Base-by-base conservation (phyloP, 2,329 filamentous ascomycete species). In the Phaeosphaeria sp. region DNA sequence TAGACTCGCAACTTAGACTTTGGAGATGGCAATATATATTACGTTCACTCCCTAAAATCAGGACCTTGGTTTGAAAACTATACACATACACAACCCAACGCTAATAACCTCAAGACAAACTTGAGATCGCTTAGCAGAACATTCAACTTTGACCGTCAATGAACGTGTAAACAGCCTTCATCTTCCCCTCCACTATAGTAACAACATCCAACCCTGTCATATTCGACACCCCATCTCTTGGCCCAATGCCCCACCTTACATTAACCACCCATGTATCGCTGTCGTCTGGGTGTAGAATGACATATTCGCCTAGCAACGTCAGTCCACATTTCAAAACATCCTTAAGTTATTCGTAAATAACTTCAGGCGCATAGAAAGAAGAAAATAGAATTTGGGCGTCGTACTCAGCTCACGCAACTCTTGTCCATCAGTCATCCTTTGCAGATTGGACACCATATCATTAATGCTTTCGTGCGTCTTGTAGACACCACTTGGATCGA, bases 161-260 rank as follows among this genome's bases (percentile, higher is more conserved):
- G 43, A 63, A 63, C 20, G 58, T 61, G 47, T 63, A 61, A 50
- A 51, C 57, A 33, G 58, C 36, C n/a, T 59, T 59, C 3, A 55
- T 56, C 27, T 40, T 52, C 8, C 55, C 58, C 1, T 49, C 52
- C 11, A 55, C 43, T 17, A 61, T 59, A n/a, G 58, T 59, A n/a
- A 61, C 6, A 5, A 61, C 47, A 56, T 63, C 57, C 52, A 22
- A 48, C 9, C 60, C 58, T 17, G 17, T 50, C 53, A 61, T 17
- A 25, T 15, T 52, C 27, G 25, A 24, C 17, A 56, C 42, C 17
- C 30, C 55, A 24, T 24, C 40, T 17, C 53, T 21, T 30, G 52
- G 5, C 13, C 42, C 51, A 45, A 59, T 48, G n/a, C 56, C 59
- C 59, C 59, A 61, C 44, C 49, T 56, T 42, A 59, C 21, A 30